Base-by-base conservation (phyloP, 2,329 filamentous ascomycete genomes). In the Pseudomassariella vexata region DNA sequence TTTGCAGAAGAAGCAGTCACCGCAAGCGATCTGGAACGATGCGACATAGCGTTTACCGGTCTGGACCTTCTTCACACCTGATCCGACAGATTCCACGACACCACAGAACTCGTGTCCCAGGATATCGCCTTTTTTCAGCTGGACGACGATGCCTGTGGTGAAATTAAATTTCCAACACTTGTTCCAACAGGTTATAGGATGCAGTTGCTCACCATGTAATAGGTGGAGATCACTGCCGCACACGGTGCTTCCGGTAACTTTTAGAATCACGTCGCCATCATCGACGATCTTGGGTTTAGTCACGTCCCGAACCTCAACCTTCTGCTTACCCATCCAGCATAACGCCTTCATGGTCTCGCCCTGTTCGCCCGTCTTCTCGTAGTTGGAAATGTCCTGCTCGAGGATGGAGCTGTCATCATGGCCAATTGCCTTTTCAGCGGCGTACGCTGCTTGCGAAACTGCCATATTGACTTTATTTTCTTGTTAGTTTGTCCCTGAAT, bases 21-120 rank as follows among this genome's bases (percentile, higher is more conserved):
- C 73, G 39, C 74, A 79, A 0, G 86, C 84, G 50, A 94, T 92
- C 56, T 92, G 86, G 65, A 94, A 94, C 8, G 79, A 84, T 1
- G 83, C 86, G 1, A 94, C 87, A 14, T 92, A 88, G 19, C 87
- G 67, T 44, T 78, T 71, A 10, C 80, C 82, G 6, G 65, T 56
- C 38, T 76, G 58, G 28, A 80, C 55, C 3, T 68, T 70, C 30
- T 57, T 72, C 3, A 77, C 67, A 0, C 41, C 64, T 0, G 72
- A 53, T 0, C 82, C 82, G 1, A 80, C 60, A 28, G 68, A 59
- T 20, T 73, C 68, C 3, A 69, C 71, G 14, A 74, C 51, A 19
- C 71, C 72, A 38, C 70, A 73, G 49, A 85, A 75, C 39, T 76
- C 71, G 45, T 76, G 71, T 14, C 81, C 80, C 0, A 85, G 65